Conservation (phyloP, 2,329 filamentous ascomycete species). For the Aspergillus piperis region DNA sequence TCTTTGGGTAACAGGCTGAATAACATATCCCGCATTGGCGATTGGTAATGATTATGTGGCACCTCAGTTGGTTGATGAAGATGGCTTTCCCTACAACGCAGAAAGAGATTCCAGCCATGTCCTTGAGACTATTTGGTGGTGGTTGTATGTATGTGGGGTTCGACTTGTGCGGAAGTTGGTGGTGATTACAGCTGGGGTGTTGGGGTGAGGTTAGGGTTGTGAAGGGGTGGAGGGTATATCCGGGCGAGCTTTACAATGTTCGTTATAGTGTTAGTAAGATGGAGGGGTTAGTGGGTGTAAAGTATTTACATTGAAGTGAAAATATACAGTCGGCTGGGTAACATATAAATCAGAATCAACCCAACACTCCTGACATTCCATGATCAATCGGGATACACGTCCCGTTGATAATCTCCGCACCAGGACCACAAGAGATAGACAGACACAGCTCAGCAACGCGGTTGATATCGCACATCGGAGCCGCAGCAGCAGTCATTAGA, state of each 20-base stretch:
- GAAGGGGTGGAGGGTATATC: not conserved
- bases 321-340: not conserved
- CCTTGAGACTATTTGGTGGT: too few relatives aligned
- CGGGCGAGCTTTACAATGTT: not conserved
- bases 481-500: conserved; percentile 18
- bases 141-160: too few relatives aligned
- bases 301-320: not conserved
- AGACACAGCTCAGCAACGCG: conserved; percentile 33
- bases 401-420: conserved; percentile 31
- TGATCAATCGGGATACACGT: conserved; percentile 33
- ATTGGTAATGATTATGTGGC: too few relatives aligned
- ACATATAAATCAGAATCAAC: not conserved
- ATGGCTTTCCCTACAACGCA: too few relatives aligned
- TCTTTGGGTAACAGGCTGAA: too few relatives aligned
- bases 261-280: not conserved
- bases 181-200: too few relatives aligned
- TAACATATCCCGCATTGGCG: too few relatives aligned
- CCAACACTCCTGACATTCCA: conserved; percentile 19
- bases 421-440: conserved; percentile 28
- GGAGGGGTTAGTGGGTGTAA: not conserved
- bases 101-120: too few relatives aligned
- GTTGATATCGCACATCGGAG: conserved; percentile 25
- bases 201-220: not conserved
- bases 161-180: too few relatives aligned
- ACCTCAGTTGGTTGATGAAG: too few relatives aligned